A percentile compares a stretch with the other conserved stretches of the same genome.
Conservation (phyloP, 2,329 filamentous ascomycete species). For the Fusarium sp. region DNA sequence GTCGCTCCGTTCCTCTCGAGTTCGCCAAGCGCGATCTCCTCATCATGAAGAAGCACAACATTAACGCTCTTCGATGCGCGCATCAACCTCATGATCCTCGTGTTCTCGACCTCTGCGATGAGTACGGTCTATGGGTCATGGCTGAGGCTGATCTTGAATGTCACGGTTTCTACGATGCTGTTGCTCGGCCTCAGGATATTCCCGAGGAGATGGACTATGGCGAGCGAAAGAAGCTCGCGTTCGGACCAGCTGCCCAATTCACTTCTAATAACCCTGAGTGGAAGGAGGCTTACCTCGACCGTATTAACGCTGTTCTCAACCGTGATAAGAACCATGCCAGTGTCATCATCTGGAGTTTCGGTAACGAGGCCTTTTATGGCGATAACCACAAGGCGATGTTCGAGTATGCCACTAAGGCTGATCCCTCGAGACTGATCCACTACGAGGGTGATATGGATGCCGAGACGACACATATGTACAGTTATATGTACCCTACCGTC, state of each 20-base stretch:
- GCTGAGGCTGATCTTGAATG: slow-evolving; percentile 64
- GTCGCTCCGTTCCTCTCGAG: slow-evolving; percentile 71
- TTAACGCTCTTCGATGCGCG: slow-evolving; percentile 76
- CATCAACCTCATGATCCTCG: slow-evolving; percentile 74
- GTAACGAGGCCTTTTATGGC: slow-evolving; percentile 79
- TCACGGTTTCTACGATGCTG: slow-evolving; percentile 64
- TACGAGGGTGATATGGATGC: slow-evolving; percentile 74
- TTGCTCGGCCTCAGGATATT: slow-evolving; percentile 62
- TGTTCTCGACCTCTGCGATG: slow-evolving; percentile 70
- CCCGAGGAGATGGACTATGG: slow-evolving; percentile 68
- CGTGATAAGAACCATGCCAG: slow-evolving; percentile 77
- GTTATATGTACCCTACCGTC: slow-evolving; percentile 72
- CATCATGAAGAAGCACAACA: slow-evolving; percentile 76
- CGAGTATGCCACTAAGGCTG: slow-evolving; percentile 66
- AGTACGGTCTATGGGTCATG: slow-evolving; percentile 72
- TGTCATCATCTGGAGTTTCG: slow-evolving; percentile 79
- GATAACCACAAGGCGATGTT: slow-evolving; percentile 76
- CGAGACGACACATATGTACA: slow-evolving; percentile 71
- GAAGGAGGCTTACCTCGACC: slow-evolving; percentile 74
- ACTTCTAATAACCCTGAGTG: slow-evolving; percentile 70
- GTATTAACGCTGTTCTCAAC: slow-evolving; percentile 71
- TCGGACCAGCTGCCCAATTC: slow-evolving; percentile 65
- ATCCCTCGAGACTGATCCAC: slow-evolving; percentile 69
- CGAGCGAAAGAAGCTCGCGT: slow-evolving; percentile 68
- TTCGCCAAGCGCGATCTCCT: slow-evolving; percentile 71